Conservation (phyloP, 2,329 filamentous ascomycete species). For the Fusarium clavum region DNA sequence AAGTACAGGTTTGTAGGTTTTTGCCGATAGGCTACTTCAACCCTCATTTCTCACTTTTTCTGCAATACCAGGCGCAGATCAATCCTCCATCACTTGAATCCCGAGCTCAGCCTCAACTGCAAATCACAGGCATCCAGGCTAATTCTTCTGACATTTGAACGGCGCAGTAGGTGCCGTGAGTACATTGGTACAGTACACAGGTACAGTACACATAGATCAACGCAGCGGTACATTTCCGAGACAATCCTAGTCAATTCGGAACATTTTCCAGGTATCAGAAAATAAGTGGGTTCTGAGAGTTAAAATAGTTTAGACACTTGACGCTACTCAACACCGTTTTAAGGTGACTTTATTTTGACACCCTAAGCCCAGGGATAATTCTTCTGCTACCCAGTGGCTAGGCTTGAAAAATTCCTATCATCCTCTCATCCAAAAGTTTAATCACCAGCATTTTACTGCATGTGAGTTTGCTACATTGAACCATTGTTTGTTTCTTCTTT, state of each 20-base stretch:
- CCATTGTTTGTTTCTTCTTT: conserved; percentile 17
- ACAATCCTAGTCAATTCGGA: conserved; percentile 14
- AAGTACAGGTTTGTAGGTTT: not conserved
- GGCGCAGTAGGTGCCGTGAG: not conserved
- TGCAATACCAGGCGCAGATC: conserved; percentile 28
- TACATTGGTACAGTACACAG: not conserved
- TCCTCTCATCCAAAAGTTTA: conserved; percentile 5
- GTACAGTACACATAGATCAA: not conserved
- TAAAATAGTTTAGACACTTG: not conserved
- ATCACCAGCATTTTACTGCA: not conserved
- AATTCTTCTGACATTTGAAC: not conserved
- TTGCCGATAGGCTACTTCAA: not conserved
- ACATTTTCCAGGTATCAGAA: conserved; percentile 19
- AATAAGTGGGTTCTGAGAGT: rapidly evolving
- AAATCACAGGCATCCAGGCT: not conserved
- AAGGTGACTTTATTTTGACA: not conserved
- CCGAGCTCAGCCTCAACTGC: conserved; percentile 15
- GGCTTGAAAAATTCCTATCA: conserved; percentile 29
- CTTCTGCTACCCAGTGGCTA: not conserved
- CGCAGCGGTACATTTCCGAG: conserved; percentile 13
- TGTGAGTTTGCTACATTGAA: conserved; percentile 22
- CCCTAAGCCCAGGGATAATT: not conserved
- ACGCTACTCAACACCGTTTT: rapidly evolving
- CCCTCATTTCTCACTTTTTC: conserved; percentile 27
- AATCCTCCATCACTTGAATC: conserved; percentile 19